phyloP scores from a whole-genome alignment of 768 basidiomycete species.

The Boletus barrowsii region DNA sequence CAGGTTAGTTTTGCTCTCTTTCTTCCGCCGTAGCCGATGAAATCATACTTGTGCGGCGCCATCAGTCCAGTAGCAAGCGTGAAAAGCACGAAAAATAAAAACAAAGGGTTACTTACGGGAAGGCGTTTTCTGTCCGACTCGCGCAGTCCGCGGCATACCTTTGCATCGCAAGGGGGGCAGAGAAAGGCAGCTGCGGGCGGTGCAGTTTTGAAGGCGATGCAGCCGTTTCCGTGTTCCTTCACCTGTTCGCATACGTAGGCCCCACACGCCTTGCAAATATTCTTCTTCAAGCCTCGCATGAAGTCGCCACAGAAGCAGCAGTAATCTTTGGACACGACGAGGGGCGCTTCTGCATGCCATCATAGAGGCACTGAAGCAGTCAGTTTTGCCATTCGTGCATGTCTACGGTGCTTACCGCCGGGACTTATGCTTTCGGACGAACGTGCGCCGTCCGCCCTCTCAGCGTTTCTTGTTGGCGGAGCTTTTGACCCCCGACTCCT shows the following conservation, averaged over 20 bases:
- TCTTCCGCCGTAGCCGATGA: neutral
- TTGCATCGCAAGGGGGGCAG: neutral
- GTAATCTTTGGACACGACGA: neutral
- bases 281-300: neutral
- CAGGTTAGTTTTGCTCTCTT: neutral
- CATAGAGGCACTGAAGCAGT: too few species aligned
- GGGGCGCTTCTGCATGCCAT: too few species aligned
- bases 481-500: too few species aligned
- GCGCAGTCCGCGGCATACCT: neutral
- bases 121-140: neutral
- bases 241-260: neutral
- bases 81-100: neutral
- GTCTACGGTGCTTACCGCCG: too few species aligned
- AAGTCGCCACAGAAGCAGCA: neutral
- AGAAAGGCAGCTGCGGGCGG: neutral
- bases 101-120: neutral
- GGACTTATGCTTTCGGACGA: too few species aligned
- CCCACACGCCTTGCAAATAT: neutral
- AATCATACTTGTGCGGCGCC: neutral
- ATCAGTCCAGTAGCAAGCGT: neutral
- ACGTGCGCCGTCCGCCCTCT: too few species aligned
- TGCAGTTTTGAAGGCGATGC: neutral
- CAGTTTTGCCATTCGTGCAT: too few species aligned
- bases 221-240: neutral
- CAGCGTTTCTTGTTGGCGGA: too few species aligned